Conservation (phyloP, 2,329 filamentous ascomycete genomes). For the Xenosphaeropsis pyriputrescens region DNA sequence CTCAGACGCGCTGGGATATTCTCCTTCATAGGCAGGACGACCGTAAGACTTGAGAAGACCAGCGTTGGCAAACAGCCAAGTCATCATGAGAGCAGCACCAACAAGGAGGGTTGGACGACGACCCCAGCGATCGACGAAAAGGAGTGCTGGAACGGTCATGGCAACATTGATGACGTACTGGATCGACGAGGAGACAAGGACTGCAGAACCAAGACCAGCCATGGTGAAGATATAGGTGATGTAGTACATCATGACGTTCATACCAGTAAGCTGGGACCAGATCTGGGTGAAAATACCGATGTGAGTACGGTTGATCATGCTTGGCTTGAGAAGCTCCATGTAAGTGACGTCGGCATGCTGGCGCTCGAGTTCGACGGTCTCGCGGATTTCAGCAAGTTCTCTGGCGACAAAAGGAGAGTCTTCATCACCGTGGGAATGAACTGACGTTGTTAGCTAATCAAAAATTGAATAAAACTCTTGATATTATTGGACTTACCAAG, state of each 20-base stretch:
- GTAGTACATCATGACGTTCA: slow-evolving; percentile 52
- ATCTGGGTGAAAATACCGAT: slow-evolving; percentile 62
- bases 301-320: slow-evolving; percentile 60
- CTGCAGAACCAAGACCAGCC: slow-evolving; percentile 47
- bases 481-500: slow-evolving; percentile 3
- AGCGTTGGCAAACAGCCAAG: slow-evolving; percentile 29
- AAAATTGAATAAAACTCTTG: background rate
- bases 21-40: slow-evolving; percentile 15
- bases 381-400: slow-evolving; percentile 60
- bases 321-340: slow-evolving; percentile 55
- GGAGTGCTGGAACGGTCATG: slow-evolving; percentile 62
- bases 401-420: slow-evolving; percentile 48
- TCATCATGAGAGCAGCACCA: slow-evolving; percentile 27
- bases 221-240: slow-evolving; percentile 49
- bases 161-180: slow-evolving; percentile 69
- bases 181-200: slow-evolving; percentile 52
- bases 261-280: slow-evolving; percentile 62
- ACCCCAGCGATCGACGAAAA: slow-evolving; percentile 65
- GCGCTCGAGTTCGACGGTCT: slow-evolving; percentile 60
- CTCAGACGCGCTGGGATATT: slow-evolving; percentile 25
- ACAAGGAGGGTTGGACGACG: slow-evolving; percentile 53
- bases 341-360: slow-evolving; percentile 55
- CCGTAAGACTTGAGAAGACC: slow-evolving; percentile 29
- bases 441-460: slow-evolving; percentile 19
- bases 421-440: slow-evolving; percentile 51